A percentile compares a stretch with the other conserved stretches of the same genome.
These are phyloP conservation scores for Colletotrichum sidae DNA, from an alignment of 2,329 filamentous ascomycete genomes.

Conservation along the genomic window DNA sequence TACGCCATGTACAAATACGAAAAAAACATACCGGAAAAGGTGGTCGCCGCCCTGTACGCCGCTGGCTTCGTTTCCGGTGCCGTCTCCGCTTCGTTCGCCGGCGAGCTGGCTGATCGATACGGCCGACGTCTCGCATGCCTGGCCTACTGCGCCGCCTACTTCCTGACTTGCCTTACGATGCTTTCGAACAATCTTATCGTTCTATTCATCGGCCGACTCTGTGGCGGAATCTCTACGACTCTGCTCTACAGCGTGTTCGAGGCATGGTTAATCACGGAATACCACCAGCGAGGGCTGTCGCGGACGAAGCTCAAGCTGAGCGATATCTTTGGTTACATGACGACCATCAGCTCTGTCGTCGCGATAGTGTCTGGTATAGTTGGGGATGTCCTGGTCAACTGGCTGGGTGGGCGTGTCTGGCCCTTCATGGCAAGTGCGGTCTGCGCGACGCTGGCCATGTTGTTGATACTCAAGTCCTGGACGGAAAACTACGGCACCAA, in stretches of 20 bases:
- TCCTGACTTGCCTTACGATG: slow-evolving; percentile 63
- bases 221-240: slow-evolving; percentile 67
- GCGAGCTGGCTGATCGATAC: slow-evolving; percentile 54
- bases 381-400: slow-evolving; percentile 62
- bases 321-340: slow-evolving; percentile 64
- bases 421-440: slow-evolving; percentile 62
- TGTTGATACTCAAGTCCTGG: slow-evolving; percentile 59
- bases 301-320: slow-evolving; percentile 55
- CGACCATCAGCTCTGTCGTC: slow-evolving; percentile 64
- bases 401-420: slow-evolving; percentile 59
- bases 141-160: slow-evolving; percentile 64
- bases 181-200: slow-evolving; percentile 54
- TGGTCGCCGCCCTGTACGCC: slow-evolving; percentile 58
- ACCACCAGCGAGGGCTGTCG: slow-evolving; percentile 58
- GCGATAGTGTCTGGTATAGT: slow-evolving; percentile 65
- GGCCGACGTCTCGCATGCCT: slow-evolving; percentile 64
- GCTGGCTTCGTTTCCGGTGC: slow-evolving; percentile 62
- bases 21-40: slow-evolving; percentile 56
- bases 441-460: slow-evolving; percentile 55
- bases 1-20: slow-evolving; percentile 65
- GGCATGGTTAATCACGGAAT: slow-evolving; percentile 71
- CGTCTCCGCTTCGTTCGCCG: slow-evolving; percentile 55
- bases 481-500: slow-evolving; percentile 44
- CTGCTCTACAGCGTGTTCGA: slow-evolving; percentile 70
- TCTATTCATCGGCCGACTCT: slow-evolving; percentile 65